Evolutionary conservation across 148 eudicot species (phyloP), one percentile per base, ranked within the genome.

Genomic region (Camellia sinensis): DNA sequence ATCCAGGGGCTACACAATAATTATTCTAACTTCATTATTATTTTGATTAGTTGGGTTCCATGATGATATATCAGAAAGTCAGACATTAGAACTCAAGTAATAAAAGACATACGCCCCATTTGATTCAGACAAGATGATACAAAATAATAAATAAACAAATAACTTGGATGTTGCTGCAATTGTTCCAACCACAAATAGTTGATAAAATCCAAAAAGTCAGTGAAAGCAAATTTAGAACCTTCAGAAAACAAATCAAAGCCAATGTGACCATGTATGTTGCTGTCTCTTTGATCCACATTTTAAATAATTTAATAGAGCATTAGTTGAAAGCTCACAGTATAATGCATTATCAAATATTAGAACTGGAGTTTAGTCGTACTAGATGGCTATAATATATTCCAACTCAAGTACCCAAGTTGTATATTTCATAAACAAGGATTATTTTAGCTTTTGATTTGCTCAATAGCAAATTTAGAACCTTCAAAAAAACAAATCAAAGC

Each of bases 1-100:
- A 82, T 87, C 89, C 70, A 87, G 84, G 52, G 89, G 89, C 89
- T 87, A 70, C 79, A 83, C 22, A 66, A 83, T 12, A 78, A 53
- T 13, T 21, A 62, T 29, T n/a, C 2, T 17, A 67, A 70, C 3
- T 10, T 3, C 21, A 45, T 9, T 43, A 22, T 44, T 60, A 41
- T 1, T 64, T 48, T 64, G 68, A n/a, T 56, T 59, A 9, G 15
- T n/a, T 61, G n/a, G 83, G 80, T 75, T 83, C 75, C 59, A 67
- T 7, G 44, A 83, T 6, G 61, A 62, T 6, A 43, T 13, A 67
- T 21, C 57, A 71, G 17, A 61, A 12, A 7, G 15, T 44, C 50
- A 75, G 5, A 43, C 78, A 65, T 29, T 62, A 7, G 67, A 50
- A 11, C 29, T 48, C 8, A 52, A 29, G 62, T 65, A 7, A 29